Evolutionary conservation across 1,139 yeast genomes (phyloP), one percentile per base, ranked within the genome.

Genomic region (Hyphopichia wangnamkhiaoensis): DNA sequence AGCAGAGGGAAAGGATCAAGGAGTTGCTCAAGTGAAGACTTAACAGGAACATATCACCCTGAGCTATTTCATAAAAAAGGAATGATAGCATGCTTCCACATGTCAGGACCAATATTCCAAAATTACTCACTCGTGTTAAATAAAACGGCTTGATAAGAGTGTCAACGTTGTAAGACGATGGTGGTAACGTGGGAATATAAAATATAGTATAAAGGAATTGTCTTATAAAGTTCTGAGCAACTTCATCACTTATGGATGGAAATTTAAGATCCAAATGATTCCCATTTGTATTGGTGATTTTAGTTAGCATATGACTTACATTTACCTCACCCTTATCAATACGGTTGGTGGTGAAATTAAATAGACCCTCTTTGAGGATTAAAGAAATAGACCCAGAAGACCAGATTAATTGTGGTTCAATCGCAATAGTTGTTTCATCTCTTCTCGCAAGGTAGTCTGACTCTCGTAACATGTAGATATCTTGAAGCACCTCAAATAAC

Each of bases 381-480:
- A 59, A 33, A 10, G 40, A 28, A 1, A 58, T 28, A 6, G 32
- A 24, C 6, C 34, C 30, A 9, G 47, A 44, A 15, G 40, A 34
- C 42, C 50, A 38, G 5, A 30, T 28, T 4, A 61, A 28, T 3
- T 25, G 24, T 2, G 65, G 65, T 15, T 44, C 40, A 6, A 56
- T 44, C 5, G 49, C 40, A 12, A 63, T 50, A 1, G 65, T 56
- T 1, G 50, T 39, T 12, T 45, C 38, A 8, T 46, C 45, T n/a
- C 44, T 37, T 19, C 46, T 38, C 0, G 43, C 24, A n/a, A 56
- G 33, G 38, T 62, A 62, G 7, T 29, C 37, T 2, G 43, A 40
- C 40, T 59, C 61, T 38, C 53, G 50, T 30, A 65, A 45, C 16
- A 53, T 21, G 37, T 63, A 63, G 5, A 51, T 44, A 26, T 52